These are phyloP conservation scores for Hyaloscypha finlandica DNA, from an alignment of 495 filamentous ascomycete genomes.

Conservation along the genomic window DNA sequence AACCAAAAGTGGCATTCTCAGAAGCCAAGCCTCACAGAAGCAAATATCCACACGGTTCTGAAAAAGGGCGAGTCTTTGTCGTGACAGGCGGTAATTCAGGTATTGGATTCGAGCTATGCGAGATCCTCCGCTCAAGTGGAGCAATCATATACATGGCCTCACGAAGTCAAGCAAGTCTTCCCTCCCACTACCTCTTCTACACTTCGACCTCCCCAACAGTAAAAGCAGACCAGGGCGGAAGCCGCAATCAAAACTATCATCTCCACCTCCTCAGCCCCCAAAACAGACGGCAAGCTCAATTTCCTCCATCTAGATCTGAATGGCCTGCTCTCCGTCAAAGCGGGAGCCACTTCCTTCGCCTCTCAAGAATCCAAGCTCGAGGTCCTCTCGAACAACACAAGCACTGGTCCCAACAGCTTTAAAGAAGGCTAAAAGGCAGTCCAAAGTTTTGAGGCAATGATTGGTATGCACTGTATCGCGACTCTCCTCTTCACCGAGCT, in stretches of 20 bases:
- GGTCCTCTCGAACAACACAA: slow-evolving; percentile 59
- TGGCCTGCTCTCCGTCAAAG: slow-evolving; percentile 52
- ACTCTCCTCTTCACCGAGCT: slow-evolving; percentile 45
- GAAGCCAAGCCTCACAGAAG: too few relatives aligned
- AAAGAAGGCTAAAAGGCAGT: slow-evolving; percentile 17
- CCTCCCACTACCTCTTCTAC: too few relatives aligned
- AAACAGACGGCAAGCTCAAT: slow-evolving; percentile 37
- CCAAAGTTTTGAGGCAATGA: slow-evolving; percentile 33
- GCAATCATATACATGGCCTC: slow-evolving; percentile 8
- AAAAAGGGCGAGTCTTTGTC: too few relatives aligned
- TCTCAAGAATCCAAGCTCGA: slow-evolving; percentile 45
- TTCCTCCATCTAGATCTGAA: slow-evolving; percentile 50
- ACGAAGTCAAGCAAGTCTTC: background rate
- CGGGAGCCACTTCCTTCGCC: slow-evolving; percentile 44
- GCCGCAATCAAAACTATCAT: background rate
- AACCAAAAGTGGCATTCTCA: too few relatives aligned
- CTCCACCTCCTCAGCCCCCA: background rate
- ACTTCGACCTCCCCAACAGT: too few relatives aligned
- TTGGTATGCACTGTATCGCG: slow-evolving; percentile 42
- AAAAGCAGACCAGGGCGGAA: too few relatives aligned
- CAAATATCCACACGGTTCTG: too few relatives aligned
- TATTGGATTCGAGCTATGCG: background rate
- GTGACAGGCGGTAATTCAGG: too few relatives aligned
- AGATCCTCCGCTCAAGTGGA: background rate
- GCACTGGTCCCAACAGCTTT: slow-evolving; percentile 39